Evolutionary conservation across 148 eudicot species (phyloP).

Genomic region (Vaccinium macrocarpon): DNA sequence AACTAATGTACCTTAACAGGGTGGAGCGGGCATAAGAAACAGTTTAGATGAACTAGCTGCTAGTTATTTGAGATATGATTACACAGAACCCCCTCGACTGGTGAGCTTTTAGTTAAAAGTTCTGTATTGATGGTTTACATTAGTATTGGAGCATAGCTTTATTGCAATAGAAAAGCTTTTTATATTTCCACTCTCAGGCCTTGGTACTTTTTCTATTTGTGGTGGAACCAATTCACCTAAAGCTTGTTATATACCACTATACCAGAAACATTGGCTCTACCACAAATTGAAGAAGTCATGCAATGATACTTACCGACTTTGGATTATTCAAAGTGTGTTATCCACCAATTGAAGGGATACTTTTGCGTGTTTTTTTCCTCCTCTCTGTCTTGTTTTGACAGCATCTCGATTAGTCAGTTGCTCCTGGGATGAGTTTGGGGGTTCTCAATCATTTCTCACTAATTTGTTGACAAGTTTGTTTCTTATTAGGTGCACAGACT

Average conservation of each 20-base stretch:
- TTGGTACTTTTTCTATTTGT: background rate
- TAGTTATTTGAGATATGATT: slow-evolving; percentile 62
- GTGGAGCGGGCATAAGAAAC: slow-evolving; percentile 75
- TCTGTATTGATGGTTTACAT: background rate
- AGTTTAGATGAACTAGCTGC: slow-evolving; percentile 93
- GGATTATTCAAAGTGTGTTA: background rate
- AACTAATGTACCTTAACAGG: slow-evolving; percentile 37
- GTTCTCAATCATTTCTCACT: background rate
- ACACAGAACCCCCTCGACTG: slow-evolving; percentile 73
- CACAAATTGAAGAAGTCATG: background rate
- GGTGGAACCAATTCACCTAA: background rate
- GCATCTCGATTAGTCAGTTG: background rate
- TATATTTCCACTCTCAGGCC: background rate
- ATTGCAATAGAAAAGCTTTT: background rate
- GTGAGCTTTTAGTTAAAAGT: slow-evolving; percentile 1
- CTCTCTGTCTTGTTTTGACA: slow-evolving; percentile 1
- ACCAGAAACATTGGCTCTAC: background rate
- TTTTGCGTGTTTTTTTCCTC: background rate
- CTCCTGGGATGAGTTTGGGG: background rate
- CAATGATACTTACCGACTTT: no score
- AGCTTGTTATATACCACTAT: background rate
- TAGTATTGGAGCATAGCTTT: background rate
- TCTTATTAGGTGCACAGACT: slow-evolving; percentile 88
- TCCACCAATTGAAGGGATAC: background rate
- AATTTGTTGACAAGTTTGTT: slow-evolving; percentile 18